Conservation (phyloP, 164 flowering plant species). For the Aristolochia fimbriata region DNA sequence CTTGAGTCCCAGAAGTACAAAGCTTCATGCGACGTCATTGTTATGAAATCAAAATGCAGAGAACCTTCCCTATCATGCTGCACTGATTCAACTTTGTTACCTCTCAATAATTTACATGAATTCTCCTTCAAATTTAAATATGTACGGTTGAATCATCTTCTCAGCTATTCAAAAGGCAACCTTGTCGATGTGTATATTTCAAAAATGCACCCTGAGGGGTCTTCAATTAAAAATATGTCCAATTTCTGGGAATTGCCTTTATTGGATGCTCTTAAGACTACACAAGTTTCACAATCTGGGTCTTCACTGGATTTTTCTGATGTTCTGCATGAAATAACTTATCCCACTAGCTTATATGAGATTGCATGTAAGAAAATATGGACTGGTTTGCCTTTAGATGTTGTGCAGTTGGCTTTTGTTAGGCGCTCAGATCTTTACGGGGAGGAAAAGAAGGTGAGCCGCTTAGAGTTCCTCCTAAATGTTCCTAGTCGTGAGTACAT, state of each 20-base stretch:
- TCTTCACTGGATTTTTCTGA: slow-evolving; percentile 19
- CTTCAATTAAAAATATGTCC: slow-evolving; percentile 9
- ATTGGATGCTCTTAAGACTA: slow-evolving; percentile 32
- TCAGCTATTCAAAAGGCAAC: slow-evolving; percentile 1
- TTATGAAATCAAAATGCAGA: slow-evolving; percentile 13
- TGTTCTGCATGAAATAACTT: slow-evolving; percentile 28
- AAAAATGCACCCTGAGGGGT: slow-evolving; percentile 1
- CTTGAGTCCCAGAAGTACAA: slow-evolving; percentile 53
- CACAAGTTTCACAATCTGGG: slow-evolving; percentile 24
- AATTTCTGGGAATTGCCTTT: slow-evolving; percentile 21
- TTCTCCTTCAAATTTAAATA: slow-evolving; percentile 29
- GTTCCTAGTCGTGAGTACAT: slow-evolving; percentile 32
- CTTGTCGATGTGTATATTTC: background rate
- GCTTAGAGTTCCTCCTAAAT: slow-evolving; percentile 31
- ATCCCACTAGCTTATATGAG: slow-evolving; percentile 56
- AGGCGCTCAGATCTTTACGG: slow-evolving; percentile 30
- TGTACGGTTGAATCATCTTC: background rate
- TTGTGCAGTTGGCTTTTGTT: slow-evolving; percentile 43
- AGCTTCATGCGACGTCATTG: slow-evolving; percentile 37
- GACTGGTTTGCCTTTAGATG: slow-evolving; percentile 38
- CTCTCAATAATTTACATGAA: slow-evolving; percentile 24
- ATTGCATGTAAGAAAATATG: slow-evolving; percentile 44
- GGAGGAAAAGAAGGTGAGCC: slow-evolving; percentile 16
- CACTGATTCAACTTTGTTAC: slow-evolving; percentile 20
- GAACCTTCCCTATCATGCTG: slow-evolving; percentile 3